Evolutionary conservation across 164 flowering plant species (phyloP).

Genomic region (Vitis amurensis): DNA sequence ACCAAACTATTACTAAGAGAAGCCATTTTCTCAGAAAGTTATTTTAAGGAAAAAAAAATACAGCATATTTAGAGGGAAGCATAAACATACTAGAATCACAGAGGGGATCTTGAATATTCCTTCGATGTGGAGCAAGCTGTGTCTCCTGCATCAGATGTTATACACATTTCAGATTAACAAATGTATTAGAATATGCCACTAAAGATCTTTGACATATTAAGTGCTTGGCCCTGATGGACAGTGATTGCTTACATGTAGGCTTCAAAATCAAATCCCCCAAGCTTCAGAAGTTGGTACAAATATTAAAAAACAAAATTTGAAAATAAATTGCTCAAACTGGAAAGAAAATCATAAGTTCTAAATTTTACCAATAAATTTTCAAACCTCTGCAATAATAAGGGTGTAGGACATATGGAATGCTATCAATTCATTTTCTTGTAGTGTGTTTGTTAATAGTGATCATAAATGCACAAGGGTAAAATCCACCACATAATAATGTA

Average conservation of each 20-base stretch:
- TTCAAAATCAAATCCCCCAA: too few species aligned
- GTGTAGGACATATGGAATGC: background rate
- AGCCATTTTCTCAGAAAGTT: background rate
- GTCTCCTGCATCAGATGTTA: conserved; percentile 68
- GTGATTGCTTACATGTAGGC: too few species aligned
- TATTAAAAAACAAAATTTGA: background rate
- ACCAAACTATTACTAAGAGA: conserved; percentile 11
- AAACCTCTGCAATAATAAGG: background rate
- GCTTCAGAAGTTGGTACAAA: too few species aligned
- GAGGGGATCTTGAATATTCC: conserved; percentile 91
- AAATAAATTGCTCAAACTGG: conserved; percentile 7
- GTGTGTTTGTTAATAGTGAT: background rate
- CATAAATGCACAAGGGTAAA: background rate
- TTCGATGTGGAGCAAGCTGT: conserved; percentile 72
- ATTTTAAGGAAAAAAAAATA: background rate
- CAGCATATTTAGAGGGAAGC: background rate
- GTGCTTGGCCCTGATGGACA: too few species aligned
- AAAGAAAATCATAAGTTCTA: background rate
- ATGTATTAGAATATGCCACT: background rate
- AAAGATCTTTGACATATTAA: background rate
- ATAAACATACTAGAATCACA: conserved; percentile 75
- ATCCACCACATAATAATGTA: background rate
- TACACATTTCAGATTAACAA: background rate
- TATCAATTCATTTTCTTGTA: background rate
- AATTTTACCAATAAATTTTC: background rate